Evolutionary conservation across 345 rosid genomes (phyloP).

Genomic region (Lumnitzera littorea): DNA sequence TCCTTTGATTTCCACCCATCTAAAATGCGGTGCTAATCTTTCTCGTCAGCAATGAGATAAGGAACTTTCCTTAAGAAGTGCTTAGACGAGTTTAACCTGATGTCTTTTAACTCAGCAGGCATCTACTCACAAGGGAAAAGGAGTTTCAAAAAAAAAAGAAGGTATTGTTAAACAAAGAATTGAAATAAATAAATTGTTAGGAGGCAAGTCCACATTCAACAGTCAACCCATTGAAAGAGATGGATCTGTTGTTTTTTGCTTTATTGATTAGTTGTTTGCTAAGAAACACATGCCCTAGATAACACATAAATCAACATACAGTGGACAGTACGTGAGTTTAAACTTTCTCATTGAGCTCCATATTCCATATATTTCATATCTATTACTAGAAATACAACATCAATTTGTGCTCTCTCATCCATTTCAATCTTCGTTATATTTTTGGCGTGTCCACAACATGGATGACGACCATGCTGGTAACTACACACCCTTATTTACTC

Average conservation of each 20-base stretch:
- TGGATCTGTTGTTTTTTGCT: not conserved
- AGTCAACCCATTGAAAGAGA: conserved; percentile 15
- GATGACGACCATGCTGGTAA: conserved; percentile 1
- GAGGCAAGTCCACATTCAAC: conserved; percentile 20
- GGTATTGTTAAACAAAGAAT: not conserved
- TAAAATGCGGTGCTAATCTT: too few relatives aligned
- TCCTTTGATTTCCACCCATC: too few relatives aligned
- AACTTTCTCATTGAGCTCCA: too few relatives aligned
- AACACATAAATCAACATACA: not conserved
- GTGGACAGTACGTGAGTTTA: not conserved
- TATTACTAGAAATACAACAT: not conserved
- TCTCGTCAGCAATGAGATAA: too few relatives aligned
- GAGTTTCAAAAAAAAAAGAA: not conserved
- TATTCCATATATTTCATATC: not conserved
- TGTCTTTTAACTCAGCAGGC: too few relatives aligned
- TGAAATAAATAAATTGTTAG: not conserved
- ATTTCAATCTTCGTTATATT: not conserved
- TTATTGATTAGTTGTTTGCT: not conserved
- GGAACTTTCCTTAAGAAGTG: too few relatives aligned
- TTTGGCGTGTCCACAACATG: conserved; percentile 4
- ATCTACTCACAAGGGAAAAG: too few relatives aligned
- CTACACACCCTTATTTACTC: not conserved
- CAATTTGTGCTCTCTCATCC: not conserved
- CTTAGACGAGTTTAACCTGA: too few relatives aligned
- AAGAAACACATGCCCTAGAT: conserved; percentile 1